Conservation (phyloP, 2,329 filamentous ascomycete species). For the Tolypocladium amazonense region DNA sequence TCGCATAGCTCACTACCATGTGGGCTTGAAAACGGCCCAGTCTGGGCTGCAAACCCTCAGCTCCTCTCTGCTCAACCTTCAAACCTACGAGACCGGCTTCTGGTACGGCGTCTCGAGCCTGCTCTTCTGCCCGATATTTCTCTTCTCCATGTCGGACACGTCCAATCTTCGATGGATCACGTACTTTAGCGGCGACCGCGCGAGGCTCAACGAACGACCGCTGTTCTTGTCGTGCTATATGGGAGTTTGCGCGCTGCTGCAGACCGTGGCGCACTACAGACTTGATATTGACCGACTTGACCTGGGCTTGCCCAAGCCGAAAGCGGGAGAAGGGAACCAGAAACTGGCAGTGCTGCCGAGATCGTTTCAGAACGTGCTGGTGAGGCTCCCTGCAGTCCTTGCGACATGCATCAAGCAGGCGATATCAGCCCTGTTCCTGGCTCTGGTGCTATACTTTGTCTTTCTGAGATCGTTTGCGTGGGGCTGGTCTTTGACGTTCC, state of each 20-base stretch:
- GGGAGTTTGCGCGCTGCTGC: constrained; percentile 54
- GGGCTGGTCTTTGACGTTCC: constrained; percentile 58
- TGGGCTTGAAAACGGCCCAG: constrained; percentile 59
- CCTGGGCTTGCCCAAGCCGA: constrained; percentile 16
- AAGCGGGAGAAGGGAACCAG: constrained; percentile 10
- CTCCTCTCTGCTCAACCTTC: constrained; percentile 44
- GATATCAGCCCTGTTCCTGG: constrained; percentile 29
- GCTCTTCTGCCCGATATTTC: constrained; percentile 71
- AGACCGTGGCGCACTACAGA: constrained; percentile 60
- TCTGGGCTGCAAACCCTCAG: constrained; percentile 57
- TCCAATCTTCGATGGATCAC: constrained; percentile 65
- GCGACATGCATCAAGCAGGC: constrained; percentile 28
- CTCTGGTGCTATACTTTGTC: constrained; percentile 49
- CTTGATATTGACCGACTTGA: constrained; percentile 61
- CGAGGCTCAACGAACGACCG: constrained; percentile 74
- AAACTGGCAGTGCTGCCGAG: constrained; percentile 13
- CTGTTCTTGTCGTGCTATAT: constrained; percentile 70
- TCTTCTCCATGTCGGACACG: constrained; percentile 53
- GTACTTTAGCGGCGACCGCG: constrained; percentile 58
- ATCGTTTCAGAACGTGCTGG: constrained; percentile 23
- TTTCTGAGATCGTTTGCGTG: constrained; percentile 55
- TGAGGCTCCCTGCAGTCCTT: constrained; percentile 28
- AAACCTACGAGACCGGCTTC: constrained; percentile 57
- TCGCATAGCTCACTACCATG: constrained; percentile 74
- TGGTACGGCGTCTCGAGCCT: constrained; percentile 73